phyloP scores from a whole-genome alignment of 2,329 filamentous ascomycete genomes.

The Fusarium oligoseptatum region DNA sequence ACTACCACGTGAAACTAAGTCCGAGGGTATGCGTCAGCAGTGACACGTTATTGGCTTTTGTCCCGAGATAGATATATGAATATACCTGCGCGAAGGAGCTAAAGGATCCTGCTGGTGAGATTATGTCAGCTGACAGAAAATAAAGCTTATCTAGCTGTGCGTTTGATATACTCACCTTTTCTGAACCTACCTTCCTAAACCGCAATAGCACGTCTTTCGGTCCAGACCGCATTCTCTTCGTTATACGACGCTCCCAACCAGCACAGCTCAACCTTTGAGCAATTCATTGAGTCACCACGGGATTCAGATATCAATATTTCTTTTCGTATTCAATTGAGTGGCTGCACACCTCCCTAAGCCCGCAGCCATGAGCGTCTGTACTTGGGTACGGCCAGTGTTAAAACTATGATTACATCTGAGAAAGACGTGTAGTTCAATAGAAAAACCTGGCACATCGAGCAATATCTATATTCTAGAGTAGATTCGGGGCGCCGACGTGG shows the following conservation, averaged over 20 bases:
- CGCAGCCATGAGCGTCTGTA: background rate
- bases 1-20: background rate
- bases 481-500: background rate
- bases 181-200: background rate
- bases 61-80: background rate
- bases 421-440: background rate
- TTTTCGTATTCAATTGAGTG: background rate
- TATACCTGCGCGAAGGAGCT: background rate
- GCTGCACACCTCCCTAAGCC: background rate
- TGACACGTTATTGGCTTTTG: background rate
- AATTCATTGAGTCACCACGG: background rate
- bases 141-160: background rate
- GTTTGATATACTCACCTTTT: background rate
- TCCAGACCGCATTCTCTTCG: background rate
- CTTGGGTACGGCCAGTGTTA: background rate
- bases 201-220: background rate
- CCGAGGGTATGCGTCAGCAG: background rate
- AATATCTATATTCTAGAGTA: background rate
- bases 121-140: background rate
- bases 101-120: background rate
- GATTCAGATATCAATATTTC: background rate
- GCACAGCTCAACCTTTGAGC: background rate
- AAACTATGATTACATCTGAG: background rate
- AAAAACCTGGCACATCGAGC: background rate
- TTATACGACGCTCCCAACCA: background rate